Percentiles rank a stretch among this genome's conserved stretches.
Conservation (phyloP, 495 filamentous ascomycete species). For the Neurospora tetraspora region DNA sequence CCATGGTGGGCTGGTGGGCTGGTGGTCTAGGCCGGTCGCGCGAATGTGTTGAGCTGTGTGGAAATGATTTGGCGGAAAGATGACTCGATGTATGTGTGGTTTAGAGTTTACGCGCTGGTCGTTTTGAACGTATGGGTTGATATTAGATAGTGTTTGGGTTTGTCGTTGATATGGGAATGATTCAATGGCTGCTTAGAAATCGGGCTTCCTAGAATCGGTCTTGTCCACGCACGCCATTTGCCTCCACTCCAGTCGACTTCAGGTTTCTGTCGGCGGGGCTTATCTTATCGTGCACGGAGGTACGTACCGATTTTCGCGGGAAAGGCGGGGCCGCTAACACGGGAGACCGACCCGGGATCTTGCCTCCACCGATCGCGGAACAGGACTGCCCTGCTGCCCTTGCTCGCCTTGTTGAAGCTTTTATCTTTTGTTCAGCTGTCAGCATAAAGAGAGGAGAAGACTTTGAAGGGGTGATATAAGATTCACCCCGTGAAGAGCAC, state of each 20-base stretch:
- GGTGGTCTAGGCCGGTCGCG: no score
- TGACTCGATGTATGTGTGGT: no score
- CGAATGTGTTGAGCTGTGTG: no score
- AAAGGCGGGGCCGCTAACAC: neutral
- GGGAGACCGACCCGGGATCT: neutral
- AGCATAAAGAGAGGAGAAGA: neutral
- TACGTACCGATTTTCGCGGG: neutral
- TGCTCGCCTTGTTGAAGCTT: neutral
- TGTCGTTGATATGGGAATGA: neutral
- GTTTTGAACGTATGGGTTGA: no score
- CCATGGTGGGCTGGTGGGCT: constrained; percentile 9
- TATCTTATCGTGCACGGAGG: neutral
- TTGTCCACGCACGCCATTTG: neutral
- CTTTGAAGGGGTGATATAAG: neutral
- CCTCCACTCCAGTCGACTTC: neutral
- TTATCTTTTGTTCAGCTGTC: neutral
- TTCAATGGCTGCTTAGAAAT: neutral
- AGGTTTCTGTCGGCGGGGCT: neutral
- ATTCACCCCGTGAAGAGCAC: neutral
- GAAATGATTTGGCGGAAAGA: no score
- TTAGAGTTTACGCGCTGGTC: no score
- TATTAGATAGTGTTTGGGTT: no score
- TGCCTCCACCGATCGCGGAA: neutral
- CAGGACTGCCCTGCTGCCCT: neutral
- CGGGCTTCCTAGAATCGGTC: neutral